Evolutionary conservation across 306 rosid species (phyloP).

Genomic region (Cucumis cinereus): DNA sequence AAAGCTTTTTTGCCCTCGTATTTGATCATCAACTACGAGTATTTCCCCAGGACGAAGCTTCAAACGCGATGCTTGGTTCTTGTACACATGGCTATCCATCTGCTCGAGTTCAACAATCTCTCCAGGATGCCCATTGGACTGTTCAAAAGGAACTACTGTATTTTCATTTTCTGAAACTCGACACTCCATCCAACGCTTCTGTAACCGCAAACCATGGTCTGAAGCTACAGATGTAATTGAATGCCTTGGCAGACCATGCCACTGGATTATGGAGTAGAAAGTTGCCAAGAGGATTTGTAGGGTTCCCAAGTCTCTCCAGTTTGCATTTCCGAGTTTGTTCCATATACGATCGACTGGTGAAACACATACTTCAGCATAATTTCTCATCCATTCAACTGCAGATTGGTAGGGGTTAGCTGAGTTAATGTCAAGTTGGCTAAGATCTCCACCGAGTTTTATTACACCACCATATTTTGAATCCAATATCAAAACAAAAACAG

Average conservation of each 20-base stretch:
- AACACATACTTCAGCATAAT: constrained; percentile 47
- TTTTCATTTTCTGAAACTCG: constrained; percentile 41
- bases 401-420: constrained; percentile 53
- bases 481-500: constrained; percentile 57
- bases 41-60: constrained; percentile 51
- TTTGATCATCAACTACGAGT: constrained; percentile 63
- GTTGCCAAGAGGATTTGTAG: constrained; percentile 71
- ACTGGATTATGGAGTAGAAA: constrained; percentile 69
- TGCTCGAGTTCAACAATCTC: constrained; percentile 74
- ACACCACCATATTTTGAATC: constrained; percentile 68
- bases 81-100: constrained; percentile 22
- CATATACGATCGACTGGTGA: constrained; percentile 66
- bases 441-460: constrained; percentile 70
- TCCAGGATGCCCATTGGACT: constrained; percentile 28
- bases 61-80: constrained; percentile 34
- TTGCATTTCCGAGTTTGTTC: constrained; percentile 81
- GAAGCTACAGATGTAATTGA: constrained; percentile 68
- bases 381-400: constrained; percentile 67
- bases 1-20: constrained; percentile 64
- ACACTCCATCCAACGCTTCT: constrained; percentile 69
- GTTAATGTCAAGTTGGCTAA: constrained; percentile 61
- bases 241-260: constrained; percentile 79
- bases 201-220: constrained; percentile 81
- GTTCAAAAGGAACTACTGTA: constrained; percentile 53
- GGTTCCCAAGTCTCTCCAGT: constrained; percentile 87